Evolutionary conservation across 805 yeast species (phyloP), one percentile per base, ranked within the genome.

Genomic region (Kregervanrija fluxuum): DNA sequence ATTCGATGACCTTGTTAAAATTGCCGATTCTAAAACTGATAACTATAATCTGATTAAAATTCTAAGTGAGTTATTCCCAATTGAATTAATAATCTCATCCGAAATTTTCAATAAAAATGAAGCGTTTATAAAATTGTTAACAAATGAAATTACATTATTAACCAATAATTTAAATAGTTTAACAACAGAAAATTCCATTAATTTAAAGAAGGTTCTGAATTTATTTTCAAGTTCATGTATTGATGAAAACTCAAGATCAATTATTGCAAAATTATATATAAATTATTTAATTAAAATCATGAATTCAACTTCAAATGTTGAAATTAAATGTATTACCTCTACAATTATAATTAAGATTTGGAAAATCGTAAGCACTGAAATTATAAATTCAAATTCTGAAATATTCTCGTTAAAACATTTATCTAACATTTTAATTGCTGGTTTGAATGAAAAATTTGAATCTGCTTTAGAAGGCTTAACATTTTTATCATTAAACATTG

Each of bases 261-360:
- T 64, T 35, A 73, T 77, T 36, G 64, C 75, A 1, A 65, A 68
- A 15, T 65, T 68, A 38, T 80, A 74, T 56, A 47, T 69, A 33
- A 54, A 60, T 4, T 52, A 74, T 0, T 55, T 79, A 16, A 59
- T 71, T 15, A 56, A 60, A 35, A 71, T 74, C 0, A 45, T 70
- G 10, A 50, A 50, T n/a, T 34, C 43, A 13, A 31, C 11, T 30
- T 13, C 9, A 9, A 13, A 15, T 16, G 14, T 8, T 3, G 40
- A 44, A 12, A 30, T 45, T n/a, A 41, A 52, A 17, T 45, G 47
- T 13, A 54, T 69, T 11, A 62, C 80, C 0, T 66, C 74, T 0
- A 54, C 79, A 34, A 73, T 74, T 3, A 53, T 78, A n/a, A 61
- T 77, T 6, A 81, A 81, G 56, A 59, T 78, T 2, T 80, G 85